Base-by-base conservation (phyloP, 2,329 filamentous ascomycete genomes). In the Stylonectria norvegica region DNA sequence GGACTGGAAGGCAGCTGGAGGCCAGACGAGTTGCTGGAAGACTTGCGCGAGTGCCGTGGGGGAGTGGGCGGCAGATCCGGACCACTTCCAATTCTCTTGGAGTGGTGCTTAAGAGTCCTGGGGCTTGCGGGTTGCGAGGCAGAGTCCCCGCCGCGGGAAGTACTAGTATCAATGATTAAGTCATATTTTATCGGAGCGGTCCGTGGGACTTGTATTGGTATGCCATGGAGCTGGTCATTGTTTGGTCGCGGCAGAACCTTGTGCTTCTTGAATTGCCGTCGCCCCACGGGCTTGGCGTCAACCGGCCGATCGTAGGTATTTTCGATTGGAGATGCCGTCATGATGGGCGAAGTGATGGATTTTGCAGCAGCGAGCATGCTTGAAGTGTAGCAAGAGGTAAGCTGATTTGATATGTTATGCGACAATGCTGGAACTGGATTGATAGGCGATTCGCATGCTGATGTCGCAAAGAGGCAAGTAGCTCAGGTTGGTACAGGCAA, bases 51-150 rank as follows among this genome's bases (percentile, higher is more conserved):
- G 53, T 80, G 75, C 34, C 72, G 72, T 12, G 80, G 80, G 33
- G 80, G 80, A 18, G 80, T 83, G n/a, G 79, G 79, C 28, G 80
- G 80, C 25, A 76, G 64, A 49, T 72, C 71, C 14, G 73, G 73
- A 2, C 72, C 70, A 25, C 62, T 65, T 35, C 64, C 64, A 45
- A 70, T 65, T 29, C 64, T 65, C 38, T 62, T 64, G 32, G 65
- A 56, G 40, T 72, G 67, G 45, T 68, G 69, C 47, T 66, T 70
- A 36, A 68, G 57, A 15, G 58, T 64, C 42, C 64, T 63, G 9
- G 67, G 61, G 43, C 62, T 70, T 11, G 65, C 59, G 11, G 63
- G 52, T 35, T 66, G 65, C 34, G 60, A 61, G 47, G 53, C 44
- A 14, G 44, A 36, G n/a, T 47, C 46, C 36, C 48, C 50, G 31